Evolutionary conservation across 2,329 filamentous ascomycete species (phyloP), one percentile per base, ranked within the genome.

Genomic region (Aspergillus sp.): DNA sequence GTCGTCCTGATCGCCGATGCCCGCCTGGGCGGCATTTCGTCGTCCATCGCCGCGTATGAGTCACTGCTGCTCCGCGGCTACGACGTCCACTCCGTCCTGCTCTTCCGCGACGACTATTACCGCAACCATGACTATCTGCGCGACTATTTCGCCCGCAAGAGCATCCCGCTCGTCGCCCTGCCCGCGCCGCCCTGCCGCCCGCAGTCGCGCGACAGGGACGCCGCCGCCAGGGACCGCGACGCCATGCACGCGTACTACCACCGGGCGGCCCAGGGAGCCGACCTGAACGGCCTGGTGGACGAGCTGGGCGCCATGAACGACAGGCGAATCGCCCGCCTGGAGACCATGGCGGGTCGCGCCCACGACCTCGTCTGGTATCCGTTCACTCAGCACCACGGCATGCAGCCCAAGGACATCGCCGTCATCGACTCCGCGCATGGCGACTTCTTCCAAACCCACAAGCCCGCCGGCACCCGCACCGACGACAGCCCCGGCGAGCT

Each of bases 361-460:
- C 66, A 76, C 34, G 53, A 70, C 7, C 66, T 66, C 2, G 86
- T 93, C 24, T 93, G 85, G 85, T 89, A 89, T 46, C 85, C 86
- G 0, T 93, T 93, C 47, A 88, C 84, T 0, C 85, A 93, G 46
- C 85, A 93, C 40, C 74, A 74, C 25, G 67, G 72, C 30, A 64
- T 84, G 43, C 63, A 66, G 0, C 57, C 74, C 4, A 59, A 75
- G 2, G 74, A 75, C 10, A 84, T 93, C 28, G 71, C 78, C 0
- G 71, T 78, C 0, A 86, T 93, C 35, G 85, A 93, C 52, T 89
- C 84, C 0, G 85, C 86, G 0, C 72, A 81, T 37, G 82, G 80
- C 5, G 83, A 89, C 49, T 78, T 76, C 51, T 93, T 91, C 55
- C 80, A 89, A 50, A 78, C 77, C 0, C 61, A 64, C 32, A 51